These are phyloP conservation scores for Dendrothele bispora DNA, from an alignment of 768 basidiomycete genomes.

Conservation along the genomic window DNA sequence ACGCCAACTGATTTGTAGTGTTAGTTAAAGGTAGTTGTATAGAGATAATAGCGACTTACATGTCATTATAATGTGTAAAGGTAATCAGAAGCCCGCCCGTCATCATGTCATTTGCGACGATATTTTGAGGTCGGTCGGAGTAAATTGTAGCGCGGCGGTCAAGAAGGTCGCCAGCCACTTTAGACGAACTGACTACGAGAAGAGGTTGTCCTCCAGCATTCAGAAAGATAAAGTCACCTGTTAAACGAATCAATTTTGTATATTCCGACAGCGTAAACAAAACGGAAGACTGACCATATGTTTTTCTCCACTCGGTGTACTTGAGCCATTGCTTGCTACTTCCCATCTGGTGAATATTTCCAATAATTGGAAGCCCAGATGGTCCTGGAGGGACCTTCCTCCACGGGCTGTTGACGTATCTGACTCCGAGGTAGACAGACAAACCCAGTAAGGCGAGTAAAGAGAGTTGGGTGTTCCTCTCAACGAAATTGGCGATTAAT, in stretches of 20 bases:
- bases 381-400: background rate
- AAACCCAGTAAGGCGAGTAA: too few species aligned
- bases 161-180: conserved; percentile 31
- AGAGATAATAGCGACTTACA: conserved; percentile 3
- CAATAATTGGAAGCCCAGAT: conserved; percentile 23
- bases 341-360: conserved; percentile 25
- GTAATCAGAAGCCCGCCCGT: conserved; percentile 25
- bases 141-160: conserved; percentile 29
- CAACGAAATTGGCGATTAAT: too few species aligned
- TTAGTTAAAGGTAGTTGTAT: background rate
- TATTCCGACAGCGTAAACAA: conserved; percentile 3
- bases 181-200: conserved; percentile 29
- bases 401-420: background rate
- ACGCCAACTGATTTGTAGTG: conserved; percentile 18
- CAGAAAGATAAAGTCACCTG: conserved; percentile 19
- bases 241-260: background rate
- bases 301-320: conserved; percentile 19
- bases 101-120: conserved; percentile 28
- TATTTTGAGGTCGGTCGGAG: conserved; percentile 21
- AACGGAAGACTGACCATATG: conserved; percentile 18
- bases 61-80: conserved; percentile 14
- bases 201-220: conserved; percentile 18
- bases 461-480: too few species aligned
- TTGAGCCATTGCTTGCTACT: conserved; percentile 14
- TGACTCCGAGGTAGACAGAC: too few species aligned